phyloP scores from a whole-genome alignment of 2,329 filamentous ascomycete genomes.

The Clarireedia paspali region DNA sequence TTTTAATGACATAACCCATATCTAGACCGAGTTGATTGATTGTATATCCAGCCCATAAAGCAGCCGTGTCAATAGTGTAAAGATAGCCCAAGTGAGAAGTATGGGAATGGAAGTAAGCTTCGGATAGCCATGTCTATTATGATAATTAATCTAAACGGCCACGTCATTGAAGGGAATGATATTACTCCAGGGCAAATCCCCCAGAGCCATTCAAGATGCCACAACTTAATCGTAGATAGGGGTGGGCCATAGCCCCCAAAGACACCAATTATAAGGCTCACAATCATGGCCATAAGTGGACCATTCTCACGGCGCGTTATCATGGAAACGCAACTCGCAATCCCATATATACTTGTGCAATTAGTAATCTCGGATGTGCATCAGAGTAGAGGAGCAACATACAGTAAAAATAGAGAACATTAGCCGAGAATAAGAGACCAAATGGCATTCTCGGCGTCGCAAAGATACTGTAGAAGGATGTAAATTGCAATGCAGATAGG shows the following conservation, averaged over 20 bases:
- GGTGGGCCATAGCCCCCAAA: slow-evolving; percentile 46
- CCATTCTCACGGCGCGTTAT: slow-evolving; percentile 47
- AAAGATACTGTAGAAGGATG: slow-evolving; percentile 27
- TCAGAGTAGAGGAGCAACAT: too few relatives aligned
- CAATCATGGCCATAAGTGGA: slow-evolving; percentile 47
- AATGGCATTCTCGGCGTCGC: background rate
- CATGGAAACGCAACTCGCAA: slow-evolving; percentile 46
- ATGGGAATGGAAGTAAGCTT: too few relatives aligned
- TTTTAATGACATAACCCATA: slow-evolving; percentile 36
- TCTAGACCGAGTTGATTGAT: slow-evolving; percentile 34
- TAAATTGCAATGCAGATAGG: slow-evolving; percentile 47
- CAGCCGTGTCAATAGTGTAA: too few relatives aligned
- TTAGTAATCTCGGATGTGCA: too few relatives aligned
- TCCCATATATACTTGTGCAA: slow-evolving; percentile 34
- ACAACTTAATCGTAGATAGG: slow-evolving; percentile 34
- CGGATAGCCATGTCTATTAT: too few relatives aligned
- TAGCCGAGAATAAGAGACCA: slow-evolving; percentile 33
- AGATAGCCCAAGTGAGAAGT: too few relatives aligned
- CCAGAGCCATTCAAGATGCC: slow-evolving; percentile 45
- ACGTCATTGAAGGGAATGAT: too few relatives aligned
- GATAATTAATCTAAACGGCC: too few relatives aligned
- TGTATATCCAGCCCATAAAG: too few relatives aligned
- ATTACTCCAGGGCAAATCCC: slow-evolving; percentile 37
- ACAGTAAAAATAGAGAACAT: slow-evolving; percentile 42
- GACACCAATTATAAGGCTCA: slow-evolving; percentile 45